Evolutionary conservation across 768 basidiomycete genomes (phyloP).

Genomic region (Suillus lakei): DNA sequence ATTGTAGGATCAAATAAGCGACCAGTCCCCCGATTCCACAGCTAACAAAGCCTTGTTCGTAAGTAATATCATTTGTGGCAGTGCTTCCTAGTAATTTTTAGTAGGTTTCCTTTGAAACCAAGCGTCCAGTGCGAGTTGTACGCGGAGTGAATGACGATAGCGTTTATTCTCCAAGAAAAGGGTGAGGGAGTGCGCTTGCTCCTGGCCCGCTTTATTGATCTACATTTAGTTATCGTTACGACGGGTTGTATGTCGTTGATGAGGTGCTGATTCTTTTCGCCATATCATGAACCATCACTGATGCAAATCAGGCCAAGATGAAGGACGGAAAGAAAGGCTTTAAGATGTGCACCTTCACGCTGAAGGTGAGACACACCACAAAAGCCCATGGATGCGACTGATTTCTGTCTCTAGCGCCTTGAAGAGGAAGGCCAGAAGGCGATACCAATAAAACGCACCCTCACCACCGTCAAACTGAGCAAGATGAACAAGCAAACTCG

Average conservation of each 20-base stretch:
- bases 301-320: slow-evolving; percentile 19
- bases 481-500: slow-evolving; percentile 18
- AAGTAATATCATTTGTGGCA: neutral
- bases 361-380: slow-evolving; percentile 22
- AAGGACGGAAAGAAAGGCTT: slow-evolving; percentile 23
- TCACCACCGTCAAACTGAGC: slow-evolving; percentile 13
- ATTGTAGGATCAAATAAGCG: slow-evolving; percentile 22
- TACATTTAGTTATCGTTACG: slow-evolving; percentile 33
- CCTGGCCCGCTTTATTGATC: neutral
- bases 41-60: slow-evolving; percentile 28
- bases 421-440: slow-evolving; percentile 21
- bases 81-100: neutral
- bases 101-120: slow-evolving; percentile 35
- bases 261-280: slow-evolving; percentile 15
- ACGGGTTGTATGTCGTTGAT: slow-evolving; percentile 35
- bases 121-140: slow-evolving; percentile 42
- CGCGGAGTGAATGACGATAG: slow-evolving; percentile 31
- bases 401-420: slow-evolving; percentile 27
- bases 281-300: slow-evolving; percentile 8
- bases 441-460: slow-evolving; percentile 28
- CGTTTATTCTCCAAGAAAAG: slow-evolving; percentile 24
- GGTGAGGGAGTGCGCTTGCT: slow-evolving; percentile 20
- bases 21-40: slow-evolving; percentile 29
- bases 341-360: slow-evolving; percentile 35
- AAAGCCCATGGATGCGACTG: neutral